Evolutionary conservation across 345 rosid species (phyloP), one percentile per base, ranked within the genome.

Genomic region (Nasturtium officinale): DNA sequence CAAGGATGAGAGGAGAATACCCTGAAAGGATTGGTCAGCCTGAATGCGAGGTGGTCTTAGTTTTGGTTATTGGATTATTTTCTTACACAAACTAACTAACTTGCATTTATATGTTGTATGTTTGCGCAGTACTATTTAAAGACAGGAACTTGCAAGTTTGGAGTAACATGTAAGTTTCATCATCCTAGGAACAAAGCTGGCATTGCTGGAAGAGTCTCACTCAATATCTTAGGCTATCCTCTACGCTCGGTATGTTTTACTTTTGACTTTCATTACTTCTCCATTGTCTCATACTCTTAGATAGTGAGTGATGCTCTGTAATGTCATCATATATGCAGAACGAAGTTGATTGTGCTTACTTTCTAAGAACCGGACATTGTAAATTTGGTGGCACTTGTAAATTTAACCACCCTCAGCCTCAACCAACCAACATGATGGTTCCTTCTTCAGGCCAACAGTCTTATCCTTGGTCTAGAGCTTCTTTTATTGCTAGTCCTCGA

Each of bases 81-180:
- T 62, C 45, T 45, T 55, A 57, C 25, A 47, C 43, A 5, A 66
- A 42, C 28, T 67, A 38, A 37, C 56, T 45, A 66, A 30, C 28
- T 67, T 79, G 33, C 38, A 56, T 77, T 43, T 61, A 47, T 75
- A 35, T 73, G 25, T 51, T 78, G 59, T 80, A 43, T 62, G 67
- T 58, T 77, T 71, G 51, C 0, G 5, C 87, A 96, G 99, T 92
- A 89, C 84, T 96, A 86, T 76, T 79, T 96, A 79, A 92, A 90
- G 86, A 96, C 98, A 40, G 99, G 99, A 78, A 92, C 96, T n/a
- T 96, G 99, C 84, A 96, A 89, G 83, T 96, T 96, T 85, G 99
- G 99, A 71, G 96, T 92, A 71, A 96, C 99, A 68, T 96, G 99
- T 90, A 96, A 92, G 85, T 96, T 96, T 80, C 92, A 96, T 83